phyloP scores from a whole-genome alignment of 352 stramenopile genomes.

The Phytopythium boreale region DNA sequence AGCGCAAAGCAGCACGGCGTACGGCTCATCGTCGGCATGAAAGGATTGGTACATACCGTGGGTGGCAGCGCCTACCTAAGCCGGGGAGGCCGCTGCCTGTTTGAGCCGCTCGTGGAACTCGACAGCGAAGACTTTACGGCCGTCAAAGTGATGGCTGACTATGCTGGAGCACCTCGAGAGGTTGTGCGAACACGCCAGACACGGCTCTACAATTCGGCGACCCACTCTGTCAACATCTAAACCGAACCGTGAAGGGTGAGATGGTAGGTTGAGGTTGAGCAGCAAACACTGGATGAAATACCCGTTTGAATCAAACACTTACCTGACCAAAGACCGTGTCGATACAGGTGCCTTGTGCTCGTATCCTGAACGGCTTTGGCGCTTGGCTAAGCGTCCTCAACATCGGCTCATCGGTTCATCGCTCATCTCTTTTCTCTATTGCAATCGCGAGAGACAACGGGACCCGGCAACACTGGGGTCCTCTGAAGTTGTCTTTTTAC shows the following conservation, averaged over 20 bases:
- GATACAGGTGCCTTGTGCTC: background rate
- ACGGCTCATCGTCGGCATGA: background rate
- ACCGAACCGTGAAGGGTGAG: background rate
- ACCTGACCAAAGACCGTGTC: too few relatives aligned
- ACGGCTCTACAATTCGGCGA: background rate
- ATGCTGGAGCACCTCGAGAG: background rate
- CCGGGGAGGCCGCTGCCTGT: background rate
- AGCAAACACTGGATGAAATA: background rate
- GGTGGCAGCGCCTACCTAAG: too few relatives aligned
- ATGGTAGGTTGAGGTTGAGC: background rate
- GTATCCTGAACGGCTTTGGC: background rate
- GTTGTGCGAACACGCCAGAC: background rate
- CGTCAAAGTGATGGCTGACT: background rate
- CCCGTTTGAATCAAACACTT: background rate
- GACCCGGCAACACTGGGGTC: background rate
- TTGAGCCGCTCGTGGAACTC: background rate
- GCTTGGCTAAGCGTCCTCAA: background rate
- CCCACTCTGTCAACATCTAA: background rate
- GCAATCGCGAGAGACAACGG: background rate
- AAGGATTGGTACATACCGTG: background rate
- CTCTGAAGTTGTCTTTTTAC: background rate
- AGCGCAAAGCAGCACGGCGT: background rate
- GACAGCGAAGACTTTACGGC: background rate
- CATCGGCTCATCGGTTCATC: background rate
- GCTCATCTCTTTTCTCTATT: constrained; percentile 1